These are phyloP conservation scores for Lichtheimia corymbifera DNA, from an alignment of 371 early-diverging fungal species.

Conservation along the genomic window DNA sequence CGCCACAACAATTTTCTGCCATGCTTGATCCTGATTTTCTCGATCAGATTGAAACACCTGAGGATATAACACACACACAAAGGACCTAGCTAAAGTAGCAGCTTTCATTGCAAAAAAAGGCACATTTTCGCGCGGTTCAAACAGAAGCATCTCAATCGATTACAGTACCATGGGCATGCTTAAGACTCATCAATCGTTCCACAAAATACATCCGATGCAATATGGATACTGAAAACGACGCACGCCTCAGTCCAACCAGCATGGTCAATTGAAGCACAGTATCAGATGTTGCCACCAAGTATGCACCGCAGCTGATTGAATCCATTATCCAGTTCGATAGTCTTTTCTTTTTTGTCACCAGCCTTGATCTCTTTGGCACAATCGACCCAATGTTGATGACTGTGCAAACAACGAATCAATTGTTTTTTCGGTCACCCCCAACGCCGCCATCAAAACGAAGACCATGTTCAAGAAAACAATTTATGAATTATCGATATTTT, in stretches of 20 bases:
- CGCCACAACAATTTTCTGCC: background rate
- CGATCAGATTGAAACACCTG: background rate
- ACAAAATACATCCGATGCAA: background rate
- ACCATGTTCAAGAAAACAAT: background rate
- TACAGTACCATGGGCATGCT: constrained; percentile 1
- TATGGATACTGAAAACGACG: constrained; percentile 1
- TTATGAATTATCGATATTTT: background rate
- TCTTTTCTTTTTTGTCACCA: background rate
- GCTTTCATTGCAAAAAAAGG: constrained; percentile 1
- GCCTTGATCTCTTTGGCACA: constrained; percentile 2
- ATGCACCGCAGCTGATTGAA: background rate
- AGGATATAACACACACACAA: background rate
- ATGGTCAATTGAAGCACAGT: background rate
- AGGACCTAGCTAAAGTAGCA: background rate
- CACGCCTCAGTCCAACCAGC: constrained; percentile 3
- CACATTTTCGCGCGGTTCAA: background rate
- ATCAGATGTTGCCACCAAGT: background rate
- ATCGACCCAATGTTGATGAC: background rate
- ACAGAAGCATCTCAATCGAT: constrained; percentile 1
- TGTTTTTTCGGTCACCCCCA: background rate
- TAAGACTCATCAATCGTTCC: background rate
- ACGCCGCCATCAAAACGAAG: background rate
- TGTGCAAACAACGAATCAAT: background rate
- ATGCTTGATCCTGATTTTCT: background rate
- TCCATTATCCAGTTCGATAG: background rate